Evolutionary conservation across 257 asterid genomes (phyloP), one percentile per base, ranked within the genome.

Genomic region (Ligustrum vulgare): DNA sequence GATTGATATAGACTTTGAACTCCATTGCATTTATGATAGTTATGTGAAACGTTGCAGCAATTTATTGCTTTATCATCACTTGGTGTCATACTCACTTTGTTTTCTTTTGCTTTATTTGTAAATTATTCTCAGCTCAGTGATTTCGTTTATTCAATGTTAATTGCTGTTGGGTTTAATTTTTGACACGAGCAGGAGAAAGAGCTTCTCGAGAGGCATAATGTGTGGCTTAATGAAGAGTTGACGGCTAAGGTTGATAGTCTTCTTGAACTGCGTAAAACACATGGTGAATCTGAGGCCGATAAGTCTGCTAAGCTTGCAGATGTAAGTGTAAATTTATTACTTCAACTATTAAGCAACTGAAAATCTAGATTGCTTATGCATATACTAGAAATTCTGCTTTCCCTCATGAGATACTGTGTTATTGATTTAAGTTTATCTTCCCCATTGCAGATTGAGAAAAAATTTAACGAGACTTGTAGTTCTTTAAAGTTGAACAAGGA

Each of bases 171-270:
- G 66, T 77, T 67, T 28, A 75, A 71, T 62, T 72, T 72, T 86
- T 78, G 75, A 68, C 45, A 66, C 32, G 84, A 75, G 86, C 89
- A 93, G 98, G 98, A 91, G 85, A 95, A 95, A 80, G 99, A 95
- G 87, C 93, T 95, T 64, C 78, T 95, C 71, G 97, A 90, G 89
- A 86, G 96, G 88, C 98, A 95, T 78, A 90, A 93, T 71, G 73
- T 89, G 32, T 93, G 98, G 98, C 96, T 93, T 65, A 93, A 95
- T 85, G 98, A 91, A 43, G 99, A 93, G 87, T 84, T 95, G 70
- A 86, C 87, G 1, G 37, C 85, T 23, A 91, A 91, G 85, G 85
- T 90, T 77, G 85, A 91, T 83, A 80, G 74, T 73, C 81, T 89
- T 67, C 82, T 91, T 75, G 89, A 86, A 75, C 81, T 91, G 79